A percentile compares a stretch with the other conserved stretches of the same genome.
Conservation (phyloP, 352 stramenopile genomes). For the Pythium rhizo-oryzae region DNA sequence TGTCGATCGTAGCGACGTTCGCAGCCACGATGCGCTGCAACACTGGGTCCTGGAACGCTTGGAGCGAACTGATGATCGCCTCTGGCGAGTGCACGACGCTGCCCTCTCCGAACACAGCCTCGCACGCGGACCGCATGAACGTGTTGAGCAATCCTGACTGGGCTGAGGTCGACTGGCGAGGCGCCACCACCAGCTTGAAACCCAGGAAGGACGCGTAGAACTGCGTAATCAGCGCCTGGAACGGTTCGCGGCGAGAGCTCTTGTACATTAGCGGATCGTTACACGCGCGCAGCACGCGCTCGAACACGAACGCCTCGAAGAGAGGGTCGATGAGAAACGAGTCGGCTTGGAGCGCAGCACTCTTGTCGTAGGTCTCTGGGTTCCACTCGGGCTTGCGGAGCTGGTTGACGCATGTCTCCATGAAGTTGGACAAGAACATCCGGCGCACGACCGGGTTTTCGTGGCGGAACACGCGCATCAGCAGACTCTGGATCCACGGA, state of each 20-base stretch:
- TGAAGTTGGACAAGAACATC: slow-evolving; percentile 74
- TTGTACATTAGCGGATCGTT: slow-evolving; percentile 85
- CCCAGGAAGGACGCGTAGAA: slow-evolving; percentile 29
- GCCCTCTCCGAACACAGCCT: slow-evolving; percentile 56
- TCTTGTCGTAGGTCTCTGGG: background rate
- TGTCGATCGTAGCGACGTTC: slow-evolving; percentile 3
- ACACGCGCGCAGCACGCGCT: slow-evolving; percentile 46
- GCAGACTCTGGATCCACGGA: slow-evolving; percentile 72
- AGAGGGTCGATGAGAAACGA: slow-evolving; percentile 46
- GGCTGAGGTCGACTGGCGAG: slow-evolving; percentile 2
- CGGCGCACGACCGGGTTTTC: slow-evolving; percentile 79
- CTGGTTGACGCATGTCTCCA: slow-evolving; percentile 36
- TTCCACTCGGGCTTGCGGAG: slow-evolving; percentile 15
- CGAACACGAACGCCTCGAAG: slow-evolving; percentile 64
- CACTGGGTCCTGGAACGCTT: slow-evolving; percentile 48
- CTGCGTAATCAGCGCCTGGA: slow-evolving; percentile 28
- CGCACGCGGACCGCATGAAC: slow-evolving; percentile 32
- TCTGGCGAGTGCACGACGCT: slow-evolving; percentile 66
- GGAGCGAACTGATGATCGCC: slow-evolving; percentile 66
- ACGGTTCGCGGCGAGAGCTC: slow-evolving; percentile 34
- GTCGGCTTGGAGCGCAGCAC: background rate
- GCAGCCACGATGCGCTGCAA: slow-evolving; percentile 18
- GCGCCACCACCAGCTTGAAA: slow-evolving; percentile 18
- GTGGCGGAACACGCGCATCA: slow-evolving; percentile 73
- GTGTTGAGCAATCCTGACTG: slow-evolving; percentile 26